phyloP scores from a whole-genome alignment of 2,329 filamentous ascomycete species.

The Biscogniauxia sp. region DNA sequence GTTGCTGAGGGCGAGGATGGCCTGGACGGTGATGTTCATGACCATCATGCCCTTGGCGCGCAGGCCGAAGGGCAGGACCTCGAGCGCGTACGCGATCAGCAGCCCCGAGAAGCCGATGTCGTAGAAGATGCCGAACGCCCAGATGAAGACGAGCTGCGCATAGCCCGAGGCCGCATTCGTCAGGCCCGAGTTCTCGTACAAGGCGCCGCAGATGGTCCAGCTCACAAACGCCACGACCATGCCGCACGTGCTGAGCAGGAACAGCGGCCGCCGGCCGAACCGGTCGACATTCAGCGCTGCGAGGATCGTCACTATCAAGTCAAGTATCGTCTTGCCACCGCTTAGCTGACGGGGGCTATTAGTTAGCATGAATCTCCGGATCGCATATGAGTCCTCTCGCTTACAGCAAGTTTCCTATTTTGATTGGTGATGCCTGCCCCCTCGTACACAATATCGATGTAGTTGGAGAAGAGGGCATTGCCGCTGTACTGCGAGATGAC shows the following conservation, averaged over 20 bases:
- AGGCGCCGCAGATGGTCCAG: constrained; percentile 52
- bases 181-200: constrained; percentile 47
- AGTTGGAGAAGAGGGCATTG: constrained; percentile 66
- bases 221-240: constrained; percentile 47
- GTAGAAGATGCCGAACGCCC: constrained; percentile 59
- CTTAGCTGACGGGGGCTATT: constrained; percentile 37
- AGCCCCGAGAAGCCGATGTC: constrained; percentile 59
- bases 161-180: constrained; percentile 47
- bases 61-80: constrained; percentile 57
- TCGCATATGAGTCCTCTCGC: constrained; percentile 13
- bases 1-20: constrained; percentile 58
- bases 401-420: constrained; percentile 53
- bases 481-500: constrained; percentile 68
- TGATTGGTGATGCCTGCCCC: constrained; percentile 58
- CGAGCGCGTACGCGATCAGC: constrained; percentile 56
- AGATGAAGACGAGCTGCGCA: constrained; percentile 57
- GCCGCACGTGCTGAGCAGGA: constrained; percentile 47
- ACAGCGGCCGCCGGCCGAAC: constrained; percentile 52
- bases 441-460: constrained; percentile 61
- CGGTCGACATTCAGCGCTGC: constrained; percentile 51
- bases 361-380: not conserved
- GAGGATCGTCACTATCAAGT: constrained; percentile 55
- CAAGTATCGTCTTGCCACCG: constrained; percentile 56
- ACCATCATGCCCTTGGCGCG: constrained; percentile 61
- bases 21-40: constrained; percentile 64